Percentiles rank a stretch among this genome's conserved stretches.
Evolutionary conservation across 257 asterid species (phyloP).

Genomic region (Buddleja alternifolia): DNA sequence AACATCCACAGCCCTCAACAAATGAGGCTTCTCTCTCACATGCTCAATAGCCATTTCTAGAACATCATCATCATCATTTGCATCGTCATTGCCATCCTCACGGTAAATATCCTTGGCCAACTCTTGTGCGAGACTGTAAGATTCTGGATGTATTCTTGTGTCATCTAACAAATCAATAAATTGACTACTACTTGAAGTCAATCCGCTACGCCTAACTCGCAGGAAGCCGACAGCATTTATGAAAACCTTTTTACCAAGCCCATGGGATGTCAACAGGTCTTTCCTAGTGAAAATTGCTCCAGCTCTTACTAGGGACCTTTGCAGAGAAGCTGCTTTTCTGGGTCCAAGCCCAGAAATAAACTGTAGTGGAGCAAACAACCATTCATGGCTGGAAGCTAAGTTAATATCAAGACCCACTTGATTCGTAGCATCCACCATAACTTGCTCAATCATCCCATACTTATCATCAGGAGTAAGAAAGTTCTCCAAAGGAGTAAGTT

Average conservation of each 20-base stretch:
- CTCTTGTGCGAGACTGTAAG: constrained; percentile 84
- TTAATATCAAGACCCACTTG: constrained; percentile 91
- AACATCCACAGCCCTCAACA: constrained; percentile 68
- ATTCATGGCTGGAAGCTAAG: constrained; percentile 76
- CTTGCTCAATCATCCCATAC: constrained; percentile 84
- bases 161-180: constrained; percentile 88
- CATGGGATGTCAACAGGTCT: constrained; percentile 79
- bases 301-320: constrained; percentile 79
- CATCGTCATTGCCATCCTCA: constrained; percentile 73
- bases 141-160: constrained; percentile 96
- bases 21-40: constrained; percentile 86
- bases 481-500: constrained; percentile 76
- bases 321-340: constrained; percentile 89
- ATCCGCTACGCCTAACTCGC: constrained; percentile 86
- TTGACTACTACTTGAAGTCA: constrained; percentile 82
- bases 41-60: constrained; percentile 95
- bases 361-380: constrained; percentile 94
- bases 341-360: constrained; percentile 96
- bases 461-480: constrained; percentile 96
- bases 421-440: constrained; percentile 90
- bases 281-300: constrained; percentile 88
- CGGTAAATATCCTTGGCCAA: constrained; percentile 90
- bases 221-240: constrained; percentile 93
- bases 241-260: constrained; percentile 88
- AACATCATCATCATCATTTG: constrained; percentile 81